phyloP scores from a whole-genome alignment of 2,329 filamentous ascomycete species.

The Claviceps sp. region DNA sequence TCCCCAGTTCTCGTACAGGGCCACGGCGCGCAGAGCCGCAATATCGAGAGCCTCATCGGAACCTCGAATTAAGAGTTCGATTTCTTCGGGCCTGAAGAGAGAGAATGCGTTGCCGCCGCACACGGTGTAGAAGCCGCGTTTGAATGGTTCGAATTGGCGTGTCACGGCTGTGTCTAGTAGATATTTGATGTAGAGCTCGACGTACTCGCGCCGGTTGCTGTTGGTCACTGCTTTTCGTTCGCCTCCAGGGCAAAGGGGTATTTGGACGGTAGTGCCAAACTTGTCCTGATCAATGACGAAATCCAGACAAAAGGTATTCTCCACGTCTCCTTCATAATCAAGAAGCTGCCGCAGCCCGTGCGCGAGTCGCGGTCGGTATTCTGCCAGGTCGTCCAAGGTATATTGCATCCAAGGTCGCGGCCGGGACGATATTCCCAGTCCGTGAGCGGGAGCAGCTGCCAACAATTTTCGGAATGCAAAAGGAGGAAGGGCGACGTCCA shows the following conservation, averaged over 20 bases:
- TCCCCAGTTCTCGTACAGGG: conserved; percentile 72
- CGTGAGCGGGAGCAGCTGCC: conserved; percentile 54
- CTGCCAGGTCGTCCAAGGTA: conserved; percentile 67
- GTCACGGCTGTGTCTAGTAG: conserved; percentile 64
- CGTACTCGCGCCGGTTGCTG: conserved; percentile 69
- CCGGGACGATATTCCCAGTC: conserved; percentile 39
- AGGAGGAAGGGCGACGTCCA: conserved; percentile 76
- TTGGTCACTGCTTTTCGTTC: conserved; percentile 70
- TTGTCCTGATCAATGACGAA: conserved; percentile 67
- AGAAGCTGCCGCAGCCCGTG: conserved; percentile 62
- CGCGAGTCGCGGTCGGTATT: conserved; percentile 66
- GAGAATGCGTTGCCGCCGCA: conserved; percentile 80
- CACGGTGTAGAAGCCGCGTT: conserved; percentile 84
- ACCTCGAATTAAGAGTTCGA: conserved; percentile 74
- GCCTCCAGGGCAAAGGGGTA: conserved; percentile 63
- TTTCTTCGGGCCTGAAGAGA: conserved; percentile 80
- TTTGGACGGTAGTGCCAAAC: conserved; percentile 53
- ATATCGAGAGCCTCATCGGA: conserved; percentile 78
- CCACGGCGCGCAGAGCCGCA: conserved; percentile 58
- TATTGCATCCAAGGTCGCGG: conserved; percentile 54
- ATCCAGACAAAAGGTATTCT: conserved; percentile 65
- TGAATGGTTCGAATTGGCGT: conserved; percentile 86
- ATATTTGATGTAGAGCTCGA: conserved; percentile 71
- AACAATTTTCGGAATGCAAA: conserved; percentile 84
- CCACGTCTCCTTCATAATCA: conserved; percentile 73